Evolutionary conservation across 495 filamentous ascomycete genomes (phyloP), one percentile per base, ranked within the genome.

Genomic region (Xeromyces bisporus): DNA sequence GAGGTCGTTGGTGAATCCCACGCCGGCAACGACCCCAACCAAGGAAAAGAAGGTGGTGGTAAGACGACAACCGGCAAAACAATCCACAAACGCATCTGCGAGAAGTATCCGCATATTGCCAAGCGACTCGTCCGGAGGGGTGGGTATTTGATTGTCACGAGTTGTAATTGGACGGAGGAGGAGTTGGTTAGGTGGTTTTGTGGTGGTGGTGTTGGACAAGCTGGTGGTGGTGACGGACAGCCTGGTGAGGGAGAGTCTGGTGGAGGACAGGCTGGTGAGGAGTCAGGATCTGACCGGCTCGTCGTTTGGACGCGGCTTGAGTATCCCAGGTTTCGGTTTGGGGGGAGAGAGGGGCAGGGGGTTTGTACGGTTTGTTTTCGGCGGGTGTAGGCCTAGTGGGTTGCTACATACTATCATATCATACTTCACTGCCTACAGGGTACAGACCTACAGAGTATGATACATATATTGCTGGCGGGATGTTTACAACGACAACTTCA

Each of bases 161-260:
- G 81, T 46, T 97, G 89, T 50, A 97, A 97, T 56, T 97, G 89
- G 89, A 93, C 89, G 21, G 83, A 89, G 60, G 66, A 71, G 33
- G 89, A 97, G 63, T 53, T 97, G 44, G 57, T 63, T 35, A 47
- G 43, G 7, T 91, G 84, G 83, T 86, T 92, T 51, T 67, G 57
- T 29, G 51, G 47, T 12, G 67, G 57, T 29, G 51, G 47, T 12
- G 45, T 35, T 12, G 12, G 38, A 21, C 39, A 36, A 31, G 39
- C 33, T 38, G 26, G 38, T 53, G 53, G 65, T 41, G 45, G 33
- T 28, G 40, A 37, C 17, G 48, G 49, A 44, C n/a, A n/a, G n/a
- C n/a, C n/a, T n/a, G n/a, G n/a, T n/a, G n/a, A n/a, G n/a, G n/a
- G n/a, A n/a, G n/a, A n/a, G n/a, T n/a, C n/a, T n/a, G n/a, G n/a